phyloP scores from a whole-genome alignment of 1,284 basidiomycete species.

The Bjerkandera adusta region DNA sequence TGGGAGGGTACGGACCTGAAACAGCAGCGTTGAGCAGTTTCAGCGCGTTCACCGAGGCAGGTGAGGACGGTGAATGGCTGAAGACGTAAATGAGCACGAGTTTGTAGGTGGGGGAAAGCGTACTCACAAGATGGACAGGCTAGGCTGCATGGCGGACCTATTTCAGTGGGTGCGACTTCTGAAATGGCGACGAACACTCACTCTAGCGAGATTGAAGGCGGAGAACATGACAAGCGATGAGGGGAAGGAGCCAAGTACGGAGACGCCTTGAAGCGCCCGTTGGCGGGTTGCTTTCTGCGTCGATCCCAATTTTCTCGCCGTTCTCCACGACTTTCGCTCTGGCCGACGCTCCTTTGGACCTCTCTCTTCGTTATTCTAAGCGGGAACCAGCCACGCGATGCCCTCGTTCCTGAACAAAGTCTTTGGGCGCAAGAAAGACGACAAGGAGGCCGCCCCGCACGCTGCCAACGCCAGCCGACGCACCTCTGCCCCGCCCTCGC shows the following conservation, averaged over 20 bases:
- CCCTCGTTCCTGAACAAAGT: constrained; percentile 76
- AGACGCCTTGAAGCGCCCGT: background rate
- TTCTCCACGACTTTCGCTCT: constrained; percentile 1
- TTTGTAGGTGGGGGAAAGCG: background rate
- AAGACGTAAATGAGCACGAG: background rate
- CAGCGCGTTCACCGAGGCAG: constrained; percentile 60
- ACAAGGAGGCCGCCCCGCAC: constrained; percentile 42
- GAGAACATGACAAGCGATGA: constrained; percentile 8
- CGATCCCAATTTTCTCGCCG: constrained; percentile 2
- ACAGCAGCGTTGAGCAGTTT: constrained; percentile 55
- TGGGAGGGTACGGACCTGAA: constrained; percentile 57
- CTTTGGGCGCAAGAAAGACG: constrained; percentile 69
- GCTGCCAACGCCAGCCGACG: constrained; percentile 26
- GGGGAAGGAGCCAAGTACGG: background rate
- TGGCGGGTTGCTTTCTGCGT: constrained; percentile 8
- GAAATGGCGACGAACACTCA: background rate
- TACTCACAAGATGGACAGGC: constrained; percentile 20
- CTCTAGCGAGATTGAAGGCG: constrained; percentile 9
- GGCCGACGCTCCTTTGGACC: constrained; percentile 11
- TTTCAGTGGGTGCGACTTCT: background rate
- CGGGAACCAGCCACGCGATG: constrained; percentile 39
- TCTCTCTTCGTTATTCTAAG: constrained; percentile 5
- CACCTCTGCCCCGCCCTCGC: constrained; percentile 38
- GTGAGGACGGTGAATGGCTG: constrained; percentile 64
- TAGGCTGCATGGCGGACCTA: constrained; percentile 11